phyloP scores from a whole-genome alignment of 176 grass and related monocot genomes.

The Coix lacrymajobi region DNA sequence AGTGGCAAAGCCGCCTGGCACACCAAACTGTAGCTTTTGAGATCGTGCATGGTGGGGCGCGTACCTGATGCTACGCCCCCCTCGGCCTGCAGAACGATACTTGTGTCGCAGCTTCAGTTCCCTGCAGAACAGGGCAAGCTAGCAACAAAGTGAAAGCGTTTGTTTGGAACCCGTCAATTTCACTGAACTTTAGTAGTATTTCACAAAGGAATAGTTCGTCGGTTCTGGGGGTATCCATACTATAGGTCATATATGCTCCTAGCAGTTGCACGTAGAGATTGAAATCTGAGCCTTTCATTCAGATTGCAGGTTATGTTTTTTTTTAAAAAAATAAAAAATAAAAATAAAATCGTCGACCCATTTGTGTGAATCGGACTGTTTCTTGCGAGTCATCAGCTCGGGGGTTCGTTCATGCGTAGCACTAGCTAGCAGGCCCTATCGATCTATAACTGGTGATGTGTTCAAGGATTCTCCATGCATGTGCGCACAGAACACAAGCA shows the following conservation, averaged over 20 bases:
- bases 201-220: background rate
- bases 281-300: background rate
- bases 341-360: no score
- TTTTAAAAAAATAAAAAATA: background rate
- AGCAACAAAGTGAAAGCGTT: background rate
- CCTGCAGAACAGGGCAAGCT: background rate
- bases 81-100: background rate
- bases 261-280: background rate
- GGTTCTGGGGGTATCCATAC: background rate
- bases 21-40: constrained; percentile 32
- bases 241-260: no score
- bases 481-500: background rate
- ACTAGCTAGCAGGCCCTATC: background rate
- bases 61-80: constrained; percentile 1
- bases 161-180: background rate
- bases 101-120: background rate
- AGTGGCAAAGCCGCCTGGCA: constrained; percentile 2
- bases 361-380: background rate
- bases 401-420: background rate
- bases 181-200: background rate
- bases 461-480: background rate
- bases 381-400: background rate
- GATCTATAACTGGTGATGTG: background rate
- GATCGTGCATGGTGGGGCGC: constrained; percentile 16
- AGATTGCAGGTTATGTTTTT: background rate